A percentile compares a stretch with the other conserved stretches of the same genome.
These are phyloP conservation scores for Mycosphaerella sp. DNA, from an alignment of 2,329 filamentous ascomycete species.

Conservation along the genomic window DNA sequence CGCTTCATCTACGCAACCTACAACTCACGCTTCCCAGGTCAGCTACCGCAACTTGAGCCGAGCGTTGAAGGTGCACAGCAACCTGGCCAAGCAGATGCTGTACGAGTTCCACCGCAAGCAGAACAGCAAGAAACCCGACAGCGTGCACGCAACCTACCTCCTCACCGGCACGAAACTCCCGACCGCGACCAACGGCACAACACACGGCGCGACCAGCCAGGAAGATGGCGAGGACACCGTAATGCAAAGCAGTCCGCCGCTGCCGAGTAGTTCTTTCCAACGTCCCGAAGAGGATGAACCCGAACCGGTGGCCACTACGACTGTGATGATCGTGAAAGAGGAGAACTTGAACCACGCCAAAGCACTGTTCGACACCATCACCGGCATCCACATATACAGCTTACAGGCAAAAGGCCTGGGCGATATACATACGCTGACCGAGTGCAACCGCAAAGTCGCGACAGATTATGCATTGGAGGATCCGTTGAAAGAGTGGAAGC, in stretches of 20 bases:
- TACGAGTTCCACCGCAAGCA: constrained; percentile 78
- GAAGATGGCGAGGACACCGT: constrained; percentile 57
- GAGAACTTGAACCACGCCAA: constrained; percentile 46
- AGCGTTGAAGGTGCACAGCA: constrained; percentile 75
- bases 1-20: not conserved
- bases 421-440: constrained; percentile 61
- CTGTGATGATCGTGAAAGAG: constrained; percentile 29
- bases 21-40: constrained; percentile 49
- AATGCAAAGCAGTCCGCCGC: constrained; percentile 60
- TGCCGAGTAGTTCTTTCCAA: constrained; percentile 59
- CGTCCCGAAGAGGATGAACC: constrained; percentile 41
- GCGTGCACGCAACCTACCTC: constrained; percentile 88
- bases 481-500: constrained; percentile 51
- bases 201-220: constrained; percentile 39
- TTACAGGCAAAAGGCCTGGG: constrained; percentile 64
- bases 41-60: constrained; percentile 83
- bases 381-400: constrained; percentile 82
- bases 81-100: constrained; percentile 83
- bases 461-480: constrained; percentile 54
- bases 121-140: constrained; percentile 65
- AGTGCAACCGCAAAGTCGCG: constrained; percentile 59
- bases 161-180: constrained; percentile 62
- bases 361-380: constrained; percentile 63
- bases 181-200: constrained; percentile 17
- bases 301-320: constrained; percentile 46